A percentile compares a stretch with the other conserved stretches of the same genome.
Conservation (phyloP, 352 stramenopile genomes). For the Globisporangium radiosum region DNA sequence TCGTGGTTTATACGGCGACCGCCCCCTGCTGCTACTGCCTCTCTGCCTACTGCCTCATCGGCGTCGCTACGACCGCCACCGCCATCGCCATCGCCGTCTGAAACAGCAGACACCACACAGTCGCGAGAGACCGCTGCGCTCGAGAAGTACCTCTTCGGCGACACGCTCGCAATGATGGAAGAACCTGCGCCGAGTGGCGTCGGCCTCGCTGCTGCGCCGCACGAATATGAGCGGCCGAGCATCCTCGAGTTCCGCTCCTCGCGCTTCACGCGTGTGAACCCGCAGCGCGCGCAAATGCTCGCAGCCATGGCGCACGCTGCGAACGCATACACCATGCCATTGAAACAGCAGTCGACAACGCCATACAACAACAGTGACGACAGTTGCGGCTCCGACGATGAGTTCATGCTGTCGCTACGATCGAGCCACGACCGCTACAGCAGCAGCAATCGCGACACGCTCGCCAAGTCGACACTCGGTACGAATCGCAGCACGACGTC, state of each 20-base stretch:
- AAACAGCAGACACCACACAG: not conserved
- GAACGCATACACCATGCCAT: constrained; percentile 5
- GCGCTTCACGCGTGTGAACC: constrained; percentile 37
- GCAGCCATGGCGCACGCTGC: constrained; percentile 20
- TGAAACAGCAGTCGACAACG: not conserved
- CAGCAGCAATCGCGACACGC: not conserved
- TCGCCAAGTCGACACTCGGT: constrained; percentile 1
- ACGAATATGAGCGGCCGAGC: constrained; percentile 29
- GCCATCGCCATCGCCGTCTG: not conserved
- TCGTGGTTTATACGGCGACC: not conserved
- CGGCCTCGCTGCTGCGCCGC: constrained; percentile 13
- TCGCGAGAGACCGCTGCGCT: constrained; percentile 1
- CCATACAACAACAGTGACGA: constrained; percentile 1
- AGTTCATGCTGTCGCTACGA: not conserved
- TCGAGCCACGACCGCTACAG: constrained; percentile 2
- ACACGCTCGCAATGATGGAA: constrained; percentile 9
- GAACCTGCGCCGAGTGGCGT: constrained; percentile 16
- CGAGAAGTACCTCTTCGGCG: constrained; percentile 10
- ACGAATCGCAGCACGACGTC: constrained; percentile 8
- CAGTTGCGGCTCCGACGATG: not conserved
- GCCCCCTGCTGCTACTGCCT: no score
- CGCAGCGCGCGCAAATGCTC: constrained; percentile 43
- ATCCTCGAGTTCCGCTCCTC: constrained; percentile 43
- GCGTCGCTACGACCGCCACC: not conserved
- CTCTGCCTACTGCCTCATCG: not conserved